phyloP scores from a whole-genome alignment of 495 filamentous ascomycete species.

The Xylaria flabelliformis region DNA sequence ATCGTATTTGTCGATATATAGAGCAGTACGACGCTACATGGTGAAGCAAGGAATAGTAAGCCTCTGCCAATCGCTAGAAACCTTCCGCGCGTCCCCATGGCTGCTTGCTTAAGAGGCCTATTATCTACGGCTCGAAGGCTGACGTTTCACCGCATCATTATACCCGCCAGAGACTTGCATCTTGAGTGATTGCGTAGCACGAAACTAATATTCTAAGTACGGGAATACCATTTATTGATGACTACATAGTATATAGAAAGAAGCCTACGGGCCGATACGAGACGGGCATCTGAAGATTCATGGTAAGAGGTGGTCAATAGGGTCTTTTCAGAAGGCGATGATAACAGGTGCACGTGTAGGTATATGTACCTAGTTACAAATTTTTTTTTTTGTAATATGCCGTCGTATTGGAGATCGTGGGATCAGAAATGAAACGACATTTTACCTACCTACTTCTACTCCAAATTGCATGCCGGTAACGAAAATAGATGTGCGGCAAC shows the following conservation, averaged over 20 bases:
- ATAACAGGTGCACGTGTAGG: not conserved
- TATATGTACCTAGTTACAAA: not conserved
- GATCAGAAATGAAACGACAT: not conserved
- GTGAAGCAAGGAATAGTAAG: conserved; percentile 1
- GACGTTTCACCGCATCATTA: conserved; percentile 3
- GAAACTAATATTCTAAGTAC: not conserved
- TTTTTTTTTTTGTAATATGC: not conserved
- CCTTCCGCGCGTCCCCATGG: conserved; percentile 3
- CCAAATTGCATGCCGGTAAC: conserved; percentile 23
- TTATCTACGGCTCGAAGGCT: not conserved
- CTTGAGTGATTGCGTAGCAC: not conserved
- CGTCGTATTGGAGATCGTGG: conserved; percentile 2
- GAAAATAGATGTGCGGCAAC: conserved; percentile 23
- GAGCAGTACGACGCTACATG: not conserved
- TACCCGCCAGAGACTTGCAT: conserved; percentile 8
- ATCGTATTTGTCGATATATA: conserved; percentile 4
- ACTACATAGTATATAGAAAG: conserved; percentile 6
- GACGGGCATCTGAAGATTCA: not conserved
- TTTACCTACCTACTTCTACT: not conserved
- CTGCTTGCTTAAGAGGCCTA: not conserved
- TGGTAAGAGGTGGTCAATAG: conserved; percentile 7
- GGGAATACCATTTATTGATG: conserved; percentile 12
- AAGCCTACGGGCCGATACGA: conserved; percentile 5
- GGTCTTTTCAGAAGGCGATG: not conserved
- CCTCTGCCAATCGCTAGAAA: not conserved